phyloP scores from a whole-genome alignment of 495 filamentous ascomycete genomes.

The Penicillium dipodomyicola region DNA sequence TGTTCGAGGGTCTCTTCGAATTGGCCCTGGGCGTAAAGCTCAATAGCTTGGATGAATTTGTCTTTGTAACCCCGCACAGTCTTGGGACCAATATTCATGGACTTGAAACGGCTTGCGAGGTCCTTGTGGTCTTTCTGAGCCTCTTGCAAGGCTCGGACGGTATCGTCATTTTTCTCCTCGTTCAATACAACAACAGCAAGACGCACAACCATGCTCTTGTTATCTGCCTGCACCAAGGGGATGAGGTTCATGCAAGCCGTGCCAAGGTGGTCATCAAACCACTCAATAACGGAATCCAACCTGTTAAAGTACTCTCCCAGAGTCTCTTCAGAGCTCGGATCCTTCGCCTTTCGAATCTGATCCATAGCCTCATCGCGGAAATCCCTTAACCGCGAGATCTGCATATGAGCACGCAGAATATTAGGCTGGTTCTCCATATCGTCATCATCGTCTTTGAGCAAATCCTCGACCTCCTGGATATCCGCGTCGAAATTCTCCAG shows the following conservation, averaged over 20 bases:
- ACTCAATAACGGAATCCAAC: constrained; percentile 82
- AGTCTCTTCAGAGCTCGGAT: constrained; percentile 70
- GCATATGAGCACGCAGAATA: constrained; percentile 81
- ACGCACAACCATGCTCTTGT: constrained; percentile 83
- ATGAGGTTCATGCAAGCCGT: constrained; percentile 87
- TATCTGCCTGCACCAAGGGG: constrained; percentile 76
- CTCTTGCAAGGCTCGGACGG: constrained; percentile 85
- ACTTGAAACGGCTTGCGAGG: constrained; percentile 87
- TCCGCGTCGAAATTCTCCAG: constrained; percentile 80
- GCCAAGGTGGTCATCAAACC: constrained; percentile 94
- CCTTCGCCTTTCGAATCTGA: constrained; percentile 75
- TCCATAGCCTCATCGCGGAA: constrained; percentile 95
- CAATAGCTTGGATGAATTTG: constrained; percentile 81
- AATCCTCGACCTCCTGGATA: constrained; percentile 66
- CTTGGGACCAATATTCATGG: constrained; percentile 86
- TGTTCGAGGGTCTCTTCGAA: constrained; percentile 70
- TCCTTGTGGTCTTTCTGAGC: constrained; percentile 94
- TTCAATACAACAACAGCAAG: constrained; percentile 89
- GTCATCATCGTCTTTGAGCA: constrained; percentile 77
- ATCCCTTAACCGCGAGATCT: constrained; percentile 84
- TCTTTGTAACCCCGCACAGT: constrained; percentile 95
- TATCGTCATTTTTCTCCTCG: constrained; percentile 92
- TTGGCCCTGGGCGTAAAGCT: constrained; percentile 66
- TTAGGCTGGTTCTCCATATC: constrained; percentile 92
- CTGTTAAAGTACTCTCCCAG: constrained; percentile 83